These are phyloP conservation scores for Tricholoma bakamatsutake DNA, from an alignment of 768 basidiomycete species.

Conservation along the genomic window DNA sequence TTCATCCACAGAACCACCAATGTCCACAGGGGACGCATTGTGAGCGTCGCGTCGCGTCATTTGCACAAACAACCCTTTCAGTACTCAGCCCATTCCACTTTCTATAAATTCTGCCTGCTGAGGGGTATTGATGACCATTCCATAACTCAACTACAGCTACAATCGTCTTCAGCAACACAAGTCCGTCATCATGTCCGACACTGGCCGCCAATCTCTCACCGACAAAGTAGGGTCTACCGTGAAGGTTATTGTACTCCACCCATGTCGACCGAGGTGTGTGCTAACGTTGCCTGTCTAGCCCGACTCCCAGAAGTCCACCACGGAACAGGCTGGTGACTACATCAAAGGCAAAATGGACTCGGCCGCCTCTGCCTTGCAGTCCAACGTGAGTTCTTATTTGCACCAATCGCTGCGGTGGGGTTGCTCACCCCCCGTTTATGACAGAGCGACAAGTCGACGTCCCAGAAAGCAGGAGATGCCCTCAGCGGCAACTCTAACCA, in stretches of 20 bases:
- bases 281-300: conserved; percentile 29
- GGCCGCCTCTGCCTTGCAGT: conserved; percentile 41
- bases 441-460: conserved; percentile 46
- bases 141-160: not conserved
- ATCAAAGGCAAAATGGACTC: conserved; percentile 45
- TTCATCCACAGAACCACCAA: not conserved
- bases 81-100: not conserved
- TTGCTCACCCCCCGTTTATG: not conserved
- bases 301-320: conserved; percentile 51
- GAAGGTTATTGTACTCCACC: conserved; percentile 32
- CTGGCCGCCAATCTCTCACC: conserved; percentile 50
- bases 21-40: not conserved
- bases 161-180: not conserved
- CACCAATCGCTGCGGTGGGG: not conserved
- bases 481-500: conserved; percentile 43
- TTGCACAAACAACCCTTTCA: not conserved
- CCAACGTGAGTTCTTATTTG: conserved; percentile 30
- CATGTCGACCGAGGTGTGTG: not conserved
- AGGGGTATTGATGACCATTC: not conserved
- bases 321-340: conserved; percentile 45
- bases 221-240: conserved; percentile 47
- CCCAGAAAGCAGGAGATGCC: conserved; percentile 44
- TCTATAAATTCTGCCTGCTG: not conserved
- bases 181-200: conserved; percentile 43
- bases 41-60: not conserved